phyloP scores from a whole-genome alignment of 2,329 filamentous ascomycete genomes.

The Sclerotinia sclerotiorum region DNA sequence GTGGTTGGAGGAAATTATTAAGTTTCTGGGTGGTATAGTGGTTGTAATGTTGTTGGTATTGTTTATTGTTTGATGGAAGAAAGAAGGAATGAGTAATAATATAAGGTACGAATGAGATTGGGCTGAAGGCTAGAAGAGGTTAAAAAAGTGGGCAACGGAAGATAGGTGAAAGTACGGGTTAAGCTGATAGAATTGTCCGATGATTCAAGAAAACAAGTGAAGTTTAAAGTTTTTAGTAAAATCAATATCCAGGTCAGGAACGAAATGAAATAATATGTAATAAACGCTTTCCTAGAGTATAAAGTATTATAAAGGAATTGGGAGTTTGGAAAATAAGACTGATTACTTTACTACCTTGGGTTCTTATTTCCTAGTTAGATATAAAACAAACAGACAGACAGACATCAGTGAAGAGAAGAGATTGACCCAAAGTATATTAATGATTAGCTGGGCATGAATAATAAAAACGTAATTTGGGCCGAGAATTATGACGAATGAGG shows the following conservation, averaged over 20 bases:
- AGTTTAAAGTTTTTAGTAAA: too few relatives aligned
- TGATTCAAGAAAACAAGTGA: too few relatives aligned
- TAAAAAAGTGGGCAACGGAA: neutral
- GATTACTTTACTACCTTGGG: too few relatives aligned
- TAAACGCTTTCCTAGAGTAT: too few relatives aligned
- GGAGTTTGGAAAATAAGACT: too few relatives aligned
- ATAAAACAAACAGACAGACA: too few relatives aligned
- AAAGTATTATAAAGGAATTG: too few relatives aligned
- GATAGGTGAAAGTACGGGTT: neutral
- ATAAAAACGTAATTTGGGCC: constrained; percentile 1
- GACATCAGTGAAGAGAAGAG: too few relatives aligned
- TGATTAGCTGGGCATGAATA: neutral
- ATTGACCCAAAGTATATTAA: neutral
- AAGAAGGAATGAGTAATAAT: neutral
- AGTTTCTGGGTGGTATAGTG: neutral
- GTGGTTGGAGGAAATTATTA: neutral
- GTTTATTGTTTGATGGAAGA: neutral
- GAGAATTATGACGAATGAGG: neutral
- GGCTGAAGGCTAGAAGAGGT: neutral
- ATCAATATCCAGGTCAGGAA: neutral
- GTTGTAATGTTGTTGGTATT: neutral
- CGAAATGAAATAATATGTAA: neutral
- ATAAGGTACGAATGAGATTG: neutral
- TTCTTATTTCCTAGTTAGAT: too few relatives aligned
- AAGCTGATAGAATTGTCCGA: too few relatives aligned